Conservation (phyloP, 2,329 filamentous ascomycete genomes). For the Colletotrichum simmondsii region DNA sequence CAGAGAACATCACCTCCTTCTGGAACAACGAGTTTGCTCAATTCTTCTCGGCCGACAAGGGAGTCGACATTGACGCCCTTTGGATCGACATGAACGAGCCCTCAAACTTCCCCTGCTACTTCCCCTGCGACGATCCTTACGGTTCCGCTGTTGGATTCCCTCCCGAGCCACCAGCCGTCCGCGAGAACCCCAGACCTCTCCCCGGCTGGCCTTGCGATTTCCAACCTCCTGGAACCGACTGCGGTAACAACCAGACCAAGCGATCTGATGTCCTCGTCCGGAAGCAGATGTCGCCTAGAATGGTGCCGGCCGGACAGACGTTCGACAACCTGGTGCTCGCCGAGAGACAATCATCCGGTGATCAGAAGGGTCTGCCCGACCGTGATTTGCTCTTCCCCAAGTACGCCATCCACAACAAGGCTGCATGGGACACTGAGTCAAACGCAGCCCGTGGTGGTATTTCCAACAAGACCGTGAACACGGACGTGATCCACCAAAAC, state of each 20-base stretch:
- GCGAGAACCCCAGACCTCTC: conserved; percentile 71
- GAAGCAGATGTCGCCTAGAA: not conserved
- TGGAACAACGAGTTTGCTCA: conserved; percentile 75
- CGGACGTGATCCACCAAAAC: conserved; percentile 75
- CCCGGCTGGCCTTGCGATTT: conserved; percentile 70
- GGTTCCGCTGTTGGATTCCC: conserved; percentile 57
- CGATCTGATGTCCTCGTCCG: conserved; percentile 15
- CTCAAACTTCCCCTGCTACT: conserved; percentile 43
- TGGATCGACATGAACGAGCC: conserved; percentile 78
- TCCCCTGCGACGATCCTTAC: conserved; percentile 51
- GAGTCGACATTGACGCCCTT: conserved; percentile 80
- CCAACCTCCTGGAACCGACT: conserved; percentile 30
- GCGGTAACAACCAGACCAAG: conserved; percentile 20
- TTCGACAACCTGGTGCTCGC: conserved; percentile 31
- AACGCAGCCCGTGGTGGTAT: conserved; percentile 52
- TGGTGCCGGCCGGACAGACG: not conserved
- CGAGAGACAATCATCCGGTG: conserved; percentile 41
- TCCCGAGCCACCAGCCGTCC: conserved; percentile 70
- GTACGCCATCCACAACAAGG: conserved; percentile 74
- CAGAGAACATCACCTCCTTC: conserved; percentile 70
- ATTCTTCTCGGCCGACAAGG: conserved; percentile 73
- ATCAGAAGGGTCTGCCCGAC: conserved; percentile 67
- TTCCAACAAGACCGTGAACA: conserved; percentile 71
- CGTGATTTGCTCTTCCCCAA: conserved; percentile 73
- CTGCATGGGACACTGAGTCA: conserved; percentile 52